These are phyloP conservation scores for Hypoxylon sp. DNA, from an alignment of 2,329 filamentous ascomycete genomes.

Conservation along the genomic window DNA sequence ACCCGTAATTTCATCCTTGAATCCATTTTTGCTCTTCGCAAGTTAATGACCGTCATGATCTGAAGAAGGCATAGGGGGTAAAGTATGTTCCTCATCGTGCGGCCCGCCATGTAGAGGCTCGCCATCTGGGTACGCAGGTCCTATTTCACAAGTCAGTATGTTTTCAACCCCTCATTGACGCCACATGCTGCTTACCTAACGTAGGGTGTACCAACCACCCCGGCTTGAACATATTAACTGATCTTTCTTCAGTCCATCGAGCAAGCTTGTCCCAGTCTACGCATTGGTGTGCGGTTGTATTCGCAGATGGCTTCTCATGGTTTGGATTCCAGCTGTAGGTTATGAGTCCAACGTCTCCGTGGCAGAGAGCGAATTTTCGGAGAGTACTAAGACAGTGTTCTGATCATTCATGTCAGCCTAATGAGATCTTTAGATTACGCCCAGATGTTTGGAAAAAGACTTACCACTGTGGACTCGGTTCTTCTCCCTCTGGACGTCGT, in stretches of 20 bases:
- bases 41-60: neutral
- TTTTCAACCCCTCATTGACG: neutral
- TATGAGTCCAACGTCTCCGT: conserved; percentile 29
- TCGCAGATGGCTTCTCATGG: conserved; percentile 14
- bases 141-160: no score
- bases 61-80: conserved; percentile 1
- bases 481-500: conserved; percentile 15
- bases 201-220: conserved; percentile 18
- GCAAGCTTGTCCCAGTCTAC: conserved; percentile 23
- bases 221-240: conserved; percentile 19
- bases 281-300: conserved; percentile 18
- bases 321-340: conserved; percentile 24
- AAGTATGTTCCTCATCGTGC: conserved; percentile 6
- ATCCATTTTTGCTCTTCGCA: neutral
- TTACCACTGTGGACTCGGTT: conserved; percentile 23
- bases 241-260: conserved; percentile 9
- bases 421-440: neutral
- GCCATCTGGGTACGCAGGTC: conserved; percentile 14
- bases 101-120: conserved; percentile 8
- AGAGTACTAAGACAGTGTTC: conserved; percentile 30
- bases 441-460: neutral
- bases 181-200: neutral
- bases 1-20: neutral
- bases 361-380: conserved; percentile 24
- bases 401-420: neutral